Base-by-base conservation (phyloP, 2,329 filamentous ascomycete species). In the Emergomyces africanus region DNA sequence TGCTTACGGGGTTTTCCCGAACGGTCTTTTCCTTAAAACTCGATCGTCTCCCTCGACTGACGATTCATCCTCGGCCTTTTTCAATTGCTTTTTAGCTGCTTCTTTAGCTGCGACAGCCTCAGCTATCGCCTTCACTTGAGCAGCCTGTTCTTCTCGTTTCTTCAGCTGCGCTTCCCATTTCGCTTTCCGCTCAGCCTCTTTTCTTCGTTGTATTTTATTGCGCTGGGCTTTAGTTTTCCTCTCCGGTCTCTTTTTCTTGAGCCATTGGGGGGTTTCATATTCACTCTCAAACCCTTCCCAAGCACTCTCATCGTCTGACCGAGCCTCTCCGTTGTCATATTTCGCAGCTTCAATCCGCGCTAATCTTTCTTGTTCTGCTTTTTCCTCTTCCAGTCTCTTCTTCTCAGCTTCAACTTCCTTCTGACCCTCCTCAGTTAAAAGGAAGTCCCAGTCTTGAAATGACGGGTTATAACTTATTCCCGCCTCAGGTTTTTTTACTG, bases 381-480 rank as follows among this genome's bases (percentile, higher is more conserved):
- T 82, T 61, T 85, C 83, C 49, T 82, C 83, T 42, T 78, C 81
- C 5, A 92, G 73, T 5, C 90, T 85, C 71, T 87, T 84, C 70
- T 84, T 82, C 74, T 97, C 92, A 0, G 85, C 83, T 63, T 86
- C 87, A 1, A 96, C 78, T 15, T 87, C 91, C 73, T 88, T 89
- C 59, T 85, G 81, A 51, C 89, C 88, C 72, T 95, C 89, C 48
- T 83, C 79, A 23, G 82, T 80, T 50, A 96, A 77, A 18, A 92
- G 82, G 9, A 83, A 80, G 66, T 91, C 86, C 80, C 95, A 99
- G 63, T 96, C 90, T 63, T 84, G 81, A 66, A 95, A 95, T 5
- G 83, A 78, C 0, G 94, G 94, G 71, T 99, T 99, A 77, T 99
- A 99, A 66, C 89, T 95, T 72, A 86, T 89, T 61, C 89, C 90